Evolutionary conservation across 805 yeast genomes (phyloP).

Genomic region (Wickerhamomyces chaumierensis): DNA sequence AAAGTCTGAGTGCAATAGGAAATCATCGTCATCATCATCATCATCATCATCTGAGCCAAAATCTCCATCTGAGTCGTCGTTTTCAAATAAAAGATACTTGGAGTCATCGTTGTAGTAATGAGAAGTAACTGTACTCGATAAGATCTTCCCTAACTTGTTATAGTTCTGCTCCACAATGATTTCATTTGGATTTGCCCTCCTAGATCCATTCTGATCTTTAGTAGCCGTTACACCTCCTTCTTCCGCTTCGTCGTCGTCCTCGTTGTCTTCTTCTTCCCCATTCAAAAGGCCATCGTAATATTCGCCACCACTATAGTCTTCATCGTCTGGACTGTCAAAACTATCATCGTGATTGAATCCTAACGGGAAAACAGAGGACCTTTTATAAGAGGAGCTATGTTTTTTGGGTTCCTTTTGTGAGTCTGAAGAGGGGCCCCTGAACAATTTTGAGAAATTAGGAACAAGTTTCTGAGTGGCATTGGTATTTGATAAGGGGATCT

Average conservation of each 20-base stretch:
- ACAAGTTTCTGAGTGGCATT: not conserved
- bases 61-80: constrained; percentile 6
- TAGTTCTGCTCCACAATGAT: constrained; percentile 15
- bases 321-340: not conserved
- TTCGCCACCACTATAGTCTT: not conserved
- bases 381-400: not conserved
- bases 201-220: not conserved
- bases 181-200: constrained; percentile 10
- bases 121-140: too few relatives aligned
- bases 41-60: constrained; percentile 1
- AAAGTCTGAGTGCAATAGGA: constrained; percentile 21
- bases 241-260: not conserved
- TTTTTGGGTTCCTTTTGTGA: not conserved
- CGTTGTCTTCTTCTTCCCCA: constrained; percentile 18
- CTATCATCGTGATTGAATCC: not conserved
- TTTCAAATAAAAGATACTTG: constrained; percentile 7
- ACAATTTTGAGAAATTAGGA: not conserved
- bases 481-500: not conserved
- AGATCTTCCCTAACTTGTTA: constrained; percentile 8
- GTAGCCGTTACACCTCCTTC: not conserved
- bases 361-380: not conserved
- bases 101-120: constrained; percentile 1
- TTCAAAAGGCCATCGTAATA: too few relatives aligned
- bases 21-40: constrained; percentile 6
- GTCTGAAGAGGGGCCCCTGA: not conserved